These are phyloP conservation scores for Kodamaea sagamina DNA, from an alignment of 805 yeast genomes.

Conservation along the genomic window DNA sequence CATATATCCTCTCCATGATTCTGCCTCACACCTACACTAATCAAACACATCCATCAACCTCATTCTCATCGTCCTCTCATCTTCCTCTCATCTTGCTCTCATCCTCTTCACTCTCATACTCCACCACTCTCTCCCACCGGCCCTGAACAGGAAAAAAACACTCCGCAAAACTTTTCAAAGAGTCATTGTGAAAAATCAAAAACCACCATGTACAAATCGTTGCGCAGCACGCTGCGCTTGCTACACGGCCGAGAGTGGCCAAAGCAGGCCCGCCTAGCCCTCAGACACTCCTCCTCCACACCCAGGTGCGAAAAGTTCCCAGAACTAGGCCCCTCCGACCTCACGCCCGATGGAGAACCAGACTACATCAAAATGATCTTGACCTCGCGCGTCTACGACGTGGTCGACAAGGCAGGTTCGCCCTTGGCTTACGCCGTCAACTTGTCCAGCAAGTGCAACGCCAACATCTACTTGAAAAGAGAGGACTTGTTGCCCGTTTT, in stretches of 20 bases:
- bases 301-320: conserved; percentile 34
- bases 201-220: too few relatives aligned
- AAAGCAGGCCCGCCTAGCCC: background rate
- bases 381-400: conserved; percentile 93
- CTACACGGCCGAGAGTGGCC: too few relatives aligned
- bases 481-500: conserved; percentile 95
- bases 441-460: conserved; percentile 70
- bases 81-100: too few relatives aligned
- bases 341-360: conserved; percentile 69
- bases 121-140: too few relatives aligned
- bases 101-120: too few relatives aligned
- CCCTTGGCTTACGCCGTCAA: conserved; percentile 78
- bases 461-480: conserved; percentile 78
- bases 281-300: background rate
- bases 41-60: too few relatives aligned
- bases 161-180: too few relatives aligned
- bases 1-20: too few relatives aligned
- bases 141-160: too few relatives aligned
- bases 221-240: background rate
- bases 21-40: too few relatives aligned
- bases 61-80: too few relatives aligned
- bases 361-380: conserved; percentile 89
- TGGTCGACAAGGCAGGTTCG: conserved; percentile 73
- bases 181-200: too few relatives aligned
- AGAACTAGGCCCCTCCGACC: conserved; percentile 51